These are phyloP conservation scores for Colletotrichum gigasporum DNA, from an alignment of 2,329 filamentous ascomycete species.

Conservation along the genomic window DNA sequence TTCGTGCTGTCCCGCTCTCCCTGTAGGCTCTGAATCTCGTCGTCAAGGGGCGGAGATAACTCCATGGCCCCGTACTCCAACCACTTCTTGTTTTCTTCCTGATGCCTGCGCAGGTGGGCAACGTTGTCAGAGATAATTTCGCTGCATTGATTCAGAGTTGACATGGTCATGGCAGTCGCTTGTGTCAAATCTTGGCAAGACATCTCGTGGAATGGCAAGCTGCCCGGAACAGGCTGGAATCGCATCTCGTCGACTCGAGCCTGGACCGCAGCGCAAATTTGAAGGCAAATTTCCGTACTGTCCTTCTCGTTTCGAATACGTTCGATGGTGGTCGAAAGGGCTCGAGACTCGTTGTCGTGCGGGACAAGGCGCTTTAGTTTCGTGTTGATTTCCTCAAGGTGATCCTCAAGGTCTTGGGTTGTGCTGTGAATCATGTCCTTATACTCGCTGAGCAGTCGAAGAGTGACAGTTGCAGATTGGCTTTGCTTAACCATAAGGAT, in stretches of 20 bases:
- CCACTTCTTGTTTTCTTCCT: neutral
- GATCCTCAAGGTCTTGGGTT: neutral
- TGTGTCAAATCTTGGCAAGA: neutral
- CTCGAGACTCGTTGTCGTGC: neutral
- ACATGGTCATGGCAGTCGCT: neutral
- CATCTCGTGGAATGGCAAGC: neutral
- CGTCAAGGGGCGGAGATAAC: neutral
- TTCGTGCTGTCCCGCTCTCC: neutral
- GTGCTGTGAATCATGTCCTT: conserved; percentile 5
- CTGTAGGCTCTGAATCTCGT: neutral
- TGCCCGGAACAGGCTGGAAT: neutral
- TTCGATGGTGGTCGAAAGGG: neutral
- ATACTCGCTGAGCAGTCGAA: neutral
- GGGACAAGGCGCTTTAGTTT: neutral
- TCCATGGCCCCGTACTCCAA: neutral
- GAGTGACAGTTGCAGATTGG: neutral
- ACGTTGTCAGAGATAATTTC: neutral
- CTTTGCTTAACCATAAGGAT: neutral
- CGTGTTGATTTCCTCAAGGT: neutral
- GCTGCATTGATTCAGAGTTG: neutral
- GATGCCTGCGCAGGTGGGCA: neutral
- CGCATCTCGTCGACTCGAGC: neutral
- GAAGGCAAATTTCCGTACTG: neutral
- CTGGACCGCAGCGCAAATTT: neutral
- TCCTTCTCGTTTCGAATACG: neutral